These are phyloP conservation scores for Talaromyces sp. DNA, from an alignment of 2,329 filamentous ascomycete species.

Conservation along the genomic window DNA sequence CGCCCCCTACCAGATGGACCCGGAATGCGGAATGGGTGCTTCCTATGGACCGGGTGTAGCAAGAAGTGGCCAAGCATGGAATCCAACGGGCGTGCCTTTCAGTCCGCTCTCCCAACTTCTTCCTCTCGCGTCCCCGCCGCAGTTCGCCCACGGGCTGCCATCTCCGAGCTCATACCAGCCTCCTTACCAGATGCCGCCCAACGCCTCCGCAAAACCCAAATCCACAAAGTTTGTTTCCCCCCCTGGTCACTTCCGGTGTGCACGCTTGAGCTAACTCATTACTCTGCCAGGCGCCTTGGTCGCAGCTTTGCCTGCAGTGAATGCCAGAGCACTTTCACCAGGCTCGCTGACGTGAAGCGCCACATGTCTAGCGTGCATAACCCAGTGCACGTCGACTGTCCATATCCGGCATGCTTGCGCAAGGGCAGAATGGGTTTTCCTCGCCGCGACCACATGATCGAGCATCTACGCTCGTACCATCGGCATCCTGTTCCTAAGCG, in stretches of 20 bases:
- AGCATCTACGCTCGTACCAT: slow-evolving; percentile 54
- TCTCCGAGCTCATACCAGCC: not conserved
- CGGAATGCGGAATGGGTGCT: not conserved
- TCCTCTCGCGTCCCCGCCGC: not conserved
- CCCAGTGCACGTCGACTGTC: slow-evolving; percentile 40
- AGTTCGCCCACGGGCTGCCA: not conserved
- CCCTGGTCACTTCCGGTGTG: not conserved
- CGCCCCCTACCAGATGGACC: not conserved
- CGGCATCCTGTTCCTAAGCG: slow-evolving; percentile 41
- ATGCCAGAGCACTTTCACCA: slow-evolving; percentile 37
- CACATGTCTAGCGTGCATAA: slow-evolving; percentile 44
- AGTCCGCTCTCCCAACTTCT: not conserved
- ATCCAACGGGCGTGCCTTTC: too few species aligned
- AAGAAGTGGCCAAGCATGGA: not conserved
- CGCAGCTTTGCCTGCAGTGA: slow-evolving; percentile 28
- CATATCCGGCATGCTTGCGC: slow-evolving; percentile 37
- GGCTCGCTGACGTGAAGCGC: slow-evolving; percentile 45
- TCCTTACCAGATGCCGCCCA: not conserved
- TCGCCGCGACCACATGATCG: slow-evolving; percentile 51
- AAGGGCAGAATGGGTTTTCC: slow-evolving; percentile 48
- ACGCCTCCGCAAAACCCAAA: not conserved
- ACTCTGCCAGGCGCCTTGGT: slow-evolving; percentile 15
- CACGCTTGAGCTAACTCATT: not conserved
- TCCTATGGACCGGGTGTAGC: not conserved
- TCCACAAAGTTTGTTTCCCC: not conserved